phyloP scores from a whole-genome alignment of 805 yeast species.

The Hanseniaspora singularis region DNA sequence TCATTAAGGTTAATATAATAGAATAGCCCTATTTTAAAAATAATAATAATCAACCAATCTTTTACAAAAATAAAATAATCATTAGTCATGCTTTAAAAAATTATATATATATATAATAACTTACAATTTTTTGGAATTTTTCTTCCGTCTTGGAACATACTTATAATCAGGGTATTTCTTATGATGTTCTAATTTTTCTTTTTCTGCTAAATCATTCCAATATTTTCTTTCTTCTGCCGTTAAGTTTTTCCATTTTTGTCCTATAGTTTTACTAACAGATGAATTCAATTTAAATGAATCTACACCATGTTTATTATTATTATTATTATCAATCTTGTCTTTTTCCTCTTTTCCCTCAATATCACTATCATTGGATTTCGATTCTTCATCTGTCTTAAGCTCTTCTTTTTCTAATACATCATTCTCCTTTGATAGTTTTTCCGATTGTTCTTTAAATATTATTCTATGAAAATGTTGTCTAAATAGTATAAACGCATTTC shows the following conservation, averaged over 20 bases:
- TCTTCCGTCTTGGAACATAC: constrained; percentile 55
- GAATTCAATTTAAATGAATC: constrained; percentile 27
- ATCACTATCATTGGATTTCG: neutral
- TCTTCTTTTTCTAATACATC: neutral
- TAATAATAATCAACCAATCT: too few relatives aligned
- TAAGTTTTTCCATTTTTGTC: constrained; percentile 34
- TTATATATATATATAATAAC: too few relatives aligned
- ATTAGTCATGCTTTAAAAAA: neutral
- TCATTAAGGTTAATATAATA: too few relatives aligned
- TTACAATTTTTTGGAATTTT: constrained; percentile 8
- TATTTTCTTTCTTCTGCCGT: constrained; percentile 49
- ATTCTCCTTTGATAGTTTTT: neutral
- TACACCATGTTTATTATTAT: constrained; percentile 35
- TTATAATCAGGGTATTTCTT: constrained; percentile 80
- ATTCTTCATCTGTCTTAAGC: too few relatives aligned
- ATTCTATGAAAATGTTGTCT: constrained; percentile 68
- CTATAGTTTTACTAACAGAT: constrained; percentile 47
- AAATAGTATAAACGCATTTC: constrained; percentile 76
- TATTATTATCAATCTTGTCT: neutral
- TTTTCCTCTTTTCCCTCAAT: neutral
- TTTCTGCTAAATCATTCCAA: constrained; percentile 73
- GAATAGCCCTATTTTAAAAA: too few relatives aligned
- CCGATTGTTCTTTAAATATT: constrained; percentile 11
- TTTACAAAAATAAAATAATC: neutral
- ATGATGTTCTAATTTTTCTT: constrained; percentile 70